A percentile compares a stretch with the other conserved stretches of the same genome.
phyloP scores from a whole-genome alignment of 2,329 filamentous ascomycete species.

The Fusarium sp. region DNA sequence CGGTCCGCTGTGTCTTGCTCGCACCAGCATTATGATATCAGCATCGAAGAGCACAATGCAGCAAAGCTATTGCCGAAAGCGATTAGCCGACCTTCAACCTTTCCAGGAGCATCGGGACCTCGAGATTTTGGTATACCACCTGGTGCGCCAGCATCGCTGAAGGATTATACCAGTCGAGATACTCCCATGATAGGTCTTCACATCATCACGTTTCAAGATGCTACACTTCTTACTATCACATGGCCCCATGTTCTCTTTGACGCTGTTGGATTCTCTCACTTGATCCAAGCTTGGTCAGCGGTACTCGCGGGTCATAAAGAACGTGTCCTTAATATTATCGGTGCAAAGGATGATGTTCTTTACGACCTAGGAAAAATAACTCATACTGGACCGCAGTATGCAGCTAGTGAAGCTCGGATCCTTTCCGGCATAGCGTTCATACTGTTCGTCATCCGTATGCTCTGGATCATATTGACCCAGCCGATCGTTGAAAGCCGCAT shows the following conservation, averaged over 20 bases:
- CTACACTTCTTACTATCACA: neutral
- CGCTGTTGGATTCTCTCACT: neutral
- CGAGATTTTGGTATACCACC: neutral
- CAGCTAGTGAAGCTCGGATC: neutral
- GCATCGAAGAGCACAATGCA: neutral
- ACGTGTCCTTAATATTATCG: neutral
- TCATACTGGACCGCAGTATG: rapidly evolving
- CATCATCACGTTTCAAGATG: rapidly evolving
- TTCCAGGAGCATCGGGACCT: too few species aligned
- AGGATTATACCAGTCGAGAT: neutral
- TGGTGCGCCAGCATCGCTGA: rapidly evolving
- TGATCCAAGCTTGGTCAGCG: neutral
- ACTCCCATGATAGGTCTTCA: neutral
- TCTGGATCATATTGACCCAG: neutral
- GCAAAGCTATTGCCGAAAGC: rapidly evolving
- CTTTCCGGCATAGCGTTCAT: neutral
- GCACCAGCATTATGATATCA: neutral
- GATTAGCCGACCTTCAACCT: neutral
- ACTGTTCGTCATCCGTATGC: neutral
- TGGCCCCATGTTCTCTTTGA: neutral
- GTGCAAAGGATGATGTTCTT: neutral
- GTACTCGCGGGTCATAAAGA: neutral
- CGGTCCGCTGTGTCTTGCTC: neutral
- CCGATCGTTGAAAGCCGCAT: neutral
- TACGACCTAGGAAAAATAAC: neutral